Evolutionary conservation across 2,329 filamentous ascomycete species (phyloP).

Genomic region (Penicillium sp.): DNA sequence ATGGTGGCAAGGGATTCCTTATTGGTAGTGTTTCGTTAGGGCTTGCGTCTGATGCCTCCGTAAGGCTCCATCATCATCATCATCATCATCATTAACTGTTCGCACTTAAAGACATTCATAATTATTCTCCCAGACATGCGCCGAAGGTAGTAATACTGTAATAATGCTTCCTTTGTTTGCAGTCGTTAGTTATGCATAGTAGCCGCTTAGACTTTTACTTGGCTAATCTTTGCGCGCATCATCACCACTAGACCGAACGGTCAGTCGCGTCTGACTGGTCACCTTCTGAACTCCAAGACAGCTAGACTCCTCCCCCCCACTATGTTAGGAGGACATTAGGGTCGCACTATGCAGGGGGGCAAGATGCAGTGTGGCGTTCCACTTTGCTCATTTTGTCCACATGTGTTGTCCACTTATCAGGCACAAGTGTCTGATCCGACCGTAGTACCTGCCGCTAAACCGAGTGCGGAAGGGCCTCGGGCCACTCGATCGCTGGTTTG

Average conservation of each 20-base stretch:
- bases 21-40: constrained; percentile 8
- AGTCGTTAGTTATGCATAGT: not conserved
- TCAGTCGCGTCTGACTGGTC: constrained; percentile 10
- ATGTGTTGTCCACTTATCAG: constrained; percentile 12
- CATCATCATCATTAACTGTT: too few relatives aligned
- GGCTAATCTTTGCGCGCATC: not conserved
- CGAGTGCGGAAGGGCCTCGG: constrained; percentile 8
- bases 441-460: constrained; percentile 26
- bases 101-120: not conserved
- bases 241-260: not conserved
- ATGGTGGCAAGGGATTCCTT: not conserved
- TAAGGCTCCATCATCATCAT: not conserved
- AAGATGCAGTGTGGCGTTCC: constrained; percentile 9
- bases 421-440: constrained; percentile 12
- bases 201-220: not conserved
- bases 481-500: constrained; percentile 1
- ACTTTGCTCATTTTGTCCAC: not conserved
- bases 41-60: not conserved
- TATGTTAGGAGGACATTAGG: not conserved
- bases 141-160: not conserved
- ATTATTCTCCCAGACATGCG: not conserved
- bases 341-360: constrained; percentile 6
- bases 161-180: not conserved
- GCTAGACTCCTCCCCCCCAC: not conserved
- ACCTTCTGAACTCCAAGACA: not conserved